Evolutionary conservation across 352 stramenopile species (phyloP).

Genomic region (Plasmopara viticola): DNA sequence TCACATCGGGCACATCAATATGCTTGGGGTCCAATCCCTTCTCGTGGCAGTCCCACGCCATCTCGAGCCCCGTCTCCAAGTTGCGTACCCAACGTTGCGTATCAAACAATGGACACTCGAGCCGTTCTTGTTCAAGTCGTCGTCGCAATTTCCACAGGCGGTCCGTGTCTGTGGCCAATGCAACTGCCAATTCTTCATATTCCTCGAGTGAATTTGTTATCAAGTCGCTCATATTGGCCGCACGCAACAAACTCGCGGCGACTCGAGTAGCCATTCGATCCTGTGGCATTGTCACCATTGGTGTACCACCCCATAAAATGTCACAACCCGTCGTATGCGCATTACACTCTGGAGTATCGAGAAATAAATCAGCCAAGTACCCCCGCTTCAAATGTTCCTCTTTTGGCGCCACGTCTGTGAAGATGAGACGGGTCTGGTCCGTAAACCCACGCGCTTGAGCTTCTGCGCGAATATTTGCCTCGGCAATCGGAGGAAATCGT

Average conservation of each 20-base stretch:
- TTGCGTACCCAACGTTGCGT: conserved; percentile 74
- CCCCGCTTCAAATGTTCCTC: conserved; percentile 88
- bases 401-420: conserved; percentile 84
- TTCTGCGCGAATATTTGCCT: conserved; percentile 84
- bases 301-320: conserved; percentile 88
- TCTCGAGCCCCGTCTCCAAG: conserved; percentile 69
- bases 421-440: conserved; percentile 55
- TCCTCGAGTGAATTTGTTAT: conserved; percentile 67
- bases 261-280: conserved; percentile 89
- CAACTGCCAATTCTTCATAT: conserved; percentile 90
- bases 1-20: conserved; percentile 76
- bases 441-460: conserved; percentile 66
- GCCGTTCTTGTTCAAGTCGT: conserved; percentile 57
- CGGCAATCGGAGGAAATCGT: conserved; percentile 70
- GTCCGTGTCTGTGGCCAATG: conserved; percentile 84
- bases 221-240: conserved; percentile 73
- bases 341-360: conserved; percentile 90
- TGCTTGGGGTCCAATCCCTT: conserved; percentile 56
- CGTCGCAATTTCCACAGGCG: conserved; percentile 70
- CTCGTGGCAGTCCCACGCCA: conserved; percentile 75
- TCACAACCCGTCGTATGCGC: conserved; percentile 90
- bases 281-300: conserved; percentile 87
- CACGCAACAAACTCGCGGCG: conserved; percentile 77
- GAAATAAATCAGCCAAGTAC: conserved; percentile 87
- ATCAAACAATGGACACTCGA: conserved; percentile 76